These are phyloP conservation scores for Pichia sporocuriosa DNA, from an alignment of 805 yeast genomes.

Conservation along the genomic window DNA sequence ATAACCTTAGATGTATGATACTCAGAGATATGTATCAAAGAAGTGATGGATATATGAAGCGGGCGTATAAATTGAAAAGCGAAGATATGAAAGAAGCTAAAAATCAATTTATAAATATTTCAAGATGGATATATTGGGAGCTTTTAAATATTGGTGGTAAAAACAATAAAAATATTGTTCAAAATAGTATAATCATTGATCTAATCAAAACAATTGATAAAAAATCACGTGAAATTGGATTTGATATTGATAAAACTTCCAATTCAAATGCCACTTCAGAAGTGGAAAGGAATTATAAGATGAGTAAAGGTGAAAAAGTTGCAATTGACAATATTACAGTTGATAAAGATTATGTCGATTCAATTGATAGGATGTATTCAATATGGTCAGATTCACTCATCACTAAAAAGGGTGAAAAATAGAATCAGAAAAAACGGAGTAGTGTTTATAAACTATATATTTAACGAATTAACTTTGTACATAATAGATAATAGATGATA, in stretches of 20 bases:
- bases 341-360: not conserved
- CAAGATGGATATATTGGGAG: constrained; percentile 22
- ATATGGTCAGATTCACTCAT: not conserved
- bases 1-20: constrained; percentile 15
- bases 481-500: too few species aligned
- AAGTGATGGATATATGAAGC: constrained; percentile 17
- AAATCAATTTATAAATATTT: constrained; percentile 13
- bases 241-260: not conserved
- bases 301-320: constrained; percentile 8
- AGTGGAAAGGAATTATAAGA: constrained; percentile 3
- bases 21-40: constrained; percentile 25
- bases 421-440: too few species aligned
- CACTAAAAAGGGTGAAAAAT: too few species aligned
- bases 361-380: not conserved
- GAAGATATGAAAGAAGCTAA: constrained; percentile 11
- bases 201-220: constrained; percentile 15
- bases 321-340: constrained; percentile 8
- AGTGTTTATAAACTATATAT: too few species aligned
- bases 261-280: not conserved
- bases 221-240: constrained; percentile 14
- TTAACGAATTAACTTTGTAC: too few species aligned
- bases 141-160: constrained; percentile 15
- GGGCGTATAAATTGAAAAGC: constrained; percentile 11
- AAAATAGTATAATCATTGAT: constrained; percentile 17
- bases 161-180: constrained; percentile 4